phyloP scores from a whole-genome alignment of 1,284 basidiomycete species.

The Caloboletus inedulis region DNA sequence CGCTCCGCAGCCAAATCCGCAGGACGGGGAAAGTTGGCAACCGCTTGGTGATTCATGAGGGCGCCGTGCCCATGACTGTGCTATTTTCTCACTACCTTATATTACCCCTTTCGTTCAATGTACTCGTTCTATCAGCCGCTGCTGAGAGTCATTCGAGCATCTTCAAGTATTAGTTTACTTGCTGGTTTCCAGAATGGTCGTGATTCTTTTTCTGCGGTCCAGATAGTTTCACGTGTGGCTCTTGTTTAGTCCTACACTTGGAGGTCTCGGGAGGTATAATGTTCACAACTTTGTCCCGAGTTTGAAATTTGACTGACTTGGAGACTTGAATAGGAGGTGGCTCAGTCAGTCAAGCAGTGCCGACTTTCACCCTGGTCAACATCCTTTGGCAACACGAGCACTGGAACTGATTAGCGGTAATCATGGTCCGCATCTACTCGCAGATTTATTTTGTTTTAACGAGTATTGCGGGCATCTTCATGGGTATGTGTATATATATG shows the following conservation, averaged over 20 bases:
- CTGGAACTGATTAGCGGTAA: not conserved
- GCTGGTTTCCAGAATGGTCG: not conserved
- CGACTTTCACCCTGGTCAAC: not conserved
- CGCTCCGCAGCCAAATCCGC: not conserved
- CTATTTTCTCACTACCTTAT: not conserved
- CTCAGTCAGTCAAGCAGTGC: not conserved
- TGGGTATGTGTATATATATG: slow-evolving; percentile 8
- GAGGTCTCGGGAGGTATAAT: too few relatives aligned
- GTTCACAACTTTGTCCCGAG: not conserved
- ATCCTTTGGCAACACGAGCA: not conserved
- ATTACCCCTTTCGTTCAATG: not conserved
- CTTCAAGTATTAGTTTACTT: not conserved
- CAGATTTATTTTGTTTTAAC: slow-evolving; percentile 14
- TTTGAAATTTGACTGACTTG: not conserved
- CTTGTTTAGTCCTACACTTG: not conserved
- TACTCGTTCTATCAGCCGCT: not conserved
- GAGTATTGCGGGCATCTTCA: slow-evolving; percentile 10
- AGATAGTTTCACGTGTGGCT: not conserved
- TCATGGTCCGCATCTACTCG: slow-evolving; percentile 10
- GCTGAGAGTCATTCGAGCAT: not conserved
- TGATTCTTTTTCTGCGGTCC: not conserved
- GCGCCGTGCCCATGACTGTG: not conserved
- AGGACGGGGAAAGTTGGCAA: not conserved
- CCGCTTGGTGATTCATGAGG: not conserved
- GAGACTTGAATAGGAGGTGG: slow-evolving; percentile 10